phyloP scores from a whole-genome alignment of 352 stramenopile genomes.

The Phytophthora pini region DNA sequence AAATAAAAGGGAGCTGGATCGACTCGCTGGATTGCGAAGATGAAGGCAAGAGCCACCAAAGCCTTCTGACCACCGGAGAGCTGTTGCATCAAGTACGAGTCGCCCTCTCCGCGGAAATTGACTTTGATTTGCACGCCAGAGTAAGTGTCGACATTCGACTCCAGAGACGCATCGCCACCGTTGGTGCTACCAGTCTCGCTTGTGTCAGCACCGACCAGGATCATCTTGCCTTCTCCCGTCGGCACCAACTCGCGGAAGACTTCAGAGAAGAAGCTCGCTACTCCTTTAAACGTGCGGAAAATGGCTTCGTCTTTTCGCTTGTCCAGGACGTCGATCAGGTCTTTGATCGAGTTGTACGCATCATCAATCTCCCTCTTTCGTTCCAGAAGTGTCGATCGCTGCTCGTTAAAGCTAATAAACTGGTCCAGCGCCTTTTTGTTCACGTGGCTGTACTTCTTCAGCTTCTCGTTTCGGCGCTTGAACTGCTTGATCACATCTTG shows the following conservation, averaged over 20 bases:
- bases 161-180: conserved; percentile 28
- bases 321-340: conserved; percentile 93
- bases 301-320: conserved; percentile 99
- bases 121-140: conserved; percentile 98
- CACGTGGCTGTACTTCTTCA: conserved; percentile 99
- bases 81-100: conserved; percentile 98
- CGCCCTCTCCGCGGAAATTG: conserved; percentile 95
- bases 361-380: conserved; percentile 97
- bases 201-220: conserved; percentile 94
- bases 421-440: conserved; percentile 99
- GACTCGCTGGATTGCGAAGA: conserved; percentile 99
- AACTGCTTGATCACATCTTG: conserved; percentile 95
- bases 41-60: conserved; percentile 99
- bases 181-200: conserved; percentile 17
- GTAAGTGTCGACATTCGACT: conserved; percentile 92
- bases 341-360: conserved; percentile 90
- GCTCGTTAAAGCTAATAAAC: conserved; percentile 98
- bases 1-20: conserved; percentile 99
- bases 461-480: conserved; percentile 94
- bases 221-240: conserved; percentile 95
- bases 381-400: conserved; percentile 89
- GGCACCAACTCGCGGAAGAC: conserved; percentile 99
- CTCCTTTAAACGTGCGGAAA: conserved; percentile 98
- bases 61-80: conserved; percentile 99
- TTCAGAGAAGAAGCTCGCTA: conserved; percentile 98